A percentile compares a stretch with the other conserved stretches of the same genome.
These are phyloP conservation scores for Leccinellum luteum DNA, from an alignment of 768 basidiomycete genomes.

Conservation along the genomic window DNA sequence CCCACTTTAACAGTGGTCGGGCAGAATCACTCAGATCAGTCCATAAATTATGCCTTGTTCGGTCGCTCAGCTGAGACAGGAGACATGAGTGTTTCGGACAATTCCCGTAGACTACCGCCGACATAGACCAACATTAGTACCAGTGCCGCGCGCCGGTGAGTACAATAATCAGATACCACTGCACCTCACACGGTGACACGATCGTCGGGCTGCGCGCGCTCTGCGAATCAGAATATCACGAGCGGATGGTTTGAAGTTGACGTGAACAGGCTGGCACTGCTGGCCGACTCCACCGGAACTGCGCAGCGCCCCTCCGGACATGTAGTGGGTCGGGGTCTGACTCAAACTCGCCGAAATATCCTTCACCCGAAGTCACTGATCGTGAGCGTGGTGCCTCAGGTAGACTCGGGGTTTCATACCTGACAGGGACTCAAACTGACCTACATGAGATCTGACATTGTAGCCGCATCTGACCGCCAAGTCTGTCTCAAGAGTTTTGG, in stretches of 20 bases:
- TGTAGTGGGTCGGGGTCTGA: neutral
- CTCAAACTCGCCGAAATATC: neutral
- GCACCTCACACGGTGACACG: neutral
- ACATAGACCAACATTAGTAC: neutral
- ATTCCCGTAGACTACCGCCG: neutral
- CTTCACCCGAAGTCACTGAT: neutral
- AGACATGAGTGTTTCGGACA: neutral
- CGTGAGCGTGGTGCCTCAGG: neutral
- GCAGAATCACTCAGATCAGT: neutral
- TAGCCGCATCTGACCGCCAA: neutral
- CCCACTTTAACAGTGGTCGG: neutral
- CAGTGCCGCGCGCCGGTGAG: neutral
- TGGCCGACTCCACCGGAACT: neutral
- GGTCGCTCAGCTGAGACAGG: neutral
- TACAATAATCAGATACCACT: neutral
- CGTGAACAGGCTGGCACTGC: neutral
- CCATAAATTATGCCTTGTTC: neutral
- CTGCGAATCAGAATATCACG: neutral
- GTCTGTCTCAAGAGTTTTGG: neutral
- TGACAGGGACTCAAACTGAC: neutral
- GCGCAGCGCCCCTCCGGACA: neutral
- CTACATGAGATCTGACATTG: neutral
- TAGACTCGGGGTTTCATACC: neutral
- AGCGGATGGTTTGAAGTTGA: neutral
- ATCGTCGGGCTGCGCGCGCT: neutral